Evolutionary conservation across 768 basidiomycete genomes (phyloP).

Genomic region (Collybia mongolica): DNA sequence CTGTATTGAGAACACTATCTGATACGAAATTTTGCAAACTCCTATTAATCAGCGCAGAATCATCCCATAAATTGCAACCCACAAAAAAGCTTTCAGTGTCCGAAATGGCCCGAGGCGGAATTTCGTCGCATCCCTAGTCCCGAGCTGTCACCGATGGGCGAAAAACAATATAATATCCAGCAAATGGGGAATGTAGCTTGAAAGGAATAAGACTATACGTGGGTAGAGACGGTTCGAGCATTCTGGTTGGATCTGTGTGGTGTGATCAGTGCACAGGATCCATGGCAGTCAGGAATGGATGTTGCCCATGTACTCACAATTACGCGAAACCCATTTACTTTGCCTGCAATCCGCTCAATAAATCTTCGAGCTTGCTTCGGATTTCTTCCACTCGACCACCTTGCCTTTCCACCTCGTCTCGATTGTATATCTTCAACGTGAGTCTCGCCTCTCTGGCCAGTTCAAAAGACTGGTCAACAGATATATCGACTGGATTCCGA

Average conservation of each 20-base stretch:
- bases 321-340: slow-evolving; percentile 10
- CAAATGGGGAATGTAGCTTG: neutral
- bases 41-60: no score
- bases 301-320: neutral
- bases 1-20: neutral
- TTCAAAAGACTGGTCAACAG: slow-evolving; percentile 54
- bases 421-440: slow-evolving; percentile 52
- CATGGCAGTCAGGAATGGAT: no score
- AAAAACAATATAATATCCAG: neutral
- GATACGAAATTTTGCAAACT: neutral
- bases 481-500: slow-evolving; percentile 24
- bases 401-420: slow-evolving; percentile 51
- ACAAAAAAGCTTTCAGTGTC: no score
- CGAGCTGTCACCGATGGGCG: neutral
- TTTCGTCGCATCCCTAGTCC: neutral
- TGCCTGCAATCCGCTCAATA: slow-evolving; percentile 29
- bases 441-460: slow-evolving; percentile 58
- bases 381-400: slow-evolving; percentile 55
- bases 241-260: neutral
- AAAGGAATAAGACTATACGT: neutral
- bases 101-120: neutral
- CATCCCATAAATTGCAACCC: no score
- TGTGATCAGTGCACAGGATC: no score
- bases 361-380: slow-evolving; percentile 53
- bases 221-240: neutral